Evolutionary conservation across 2,329 filamentous ascomycete species (phyloP).

Genomic region (Mollisia scopiformis): DNA sequence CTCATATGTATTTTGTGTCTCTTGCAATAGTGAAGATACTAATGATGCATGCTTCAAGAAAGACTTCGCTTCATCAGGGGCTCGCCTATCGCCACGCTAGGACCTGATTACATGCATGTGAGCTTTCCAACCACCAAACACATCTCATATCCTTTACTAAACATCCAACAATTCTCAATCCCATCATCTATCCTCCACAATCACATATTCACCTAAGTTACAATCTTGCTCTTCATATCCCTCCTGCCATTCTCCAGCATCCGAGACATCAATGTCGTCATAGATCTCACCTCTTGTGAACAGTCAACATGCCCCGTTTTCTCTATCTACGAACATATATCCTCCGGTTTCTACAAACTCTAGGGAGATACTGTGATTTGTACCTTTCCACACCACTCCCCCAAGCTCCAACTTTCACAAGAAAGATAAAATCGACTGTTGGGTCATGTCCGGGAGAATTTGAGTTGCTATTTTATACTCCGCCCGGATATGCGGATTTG

Average conservation of each 20-base stretch:
- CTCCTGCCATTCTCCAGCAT: neutral
- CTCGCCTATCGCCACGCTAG: neutral
- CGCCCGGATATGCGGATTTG: conserved; percentile 10
- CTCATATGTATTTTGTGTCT: too few species aligned
- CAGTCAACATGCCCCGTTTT: conserved; percentile 17
- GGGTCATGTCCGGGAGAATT: conserved; percentile 18
- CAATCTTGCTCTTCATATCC: neutral
- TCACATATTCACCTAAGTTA: neutral
- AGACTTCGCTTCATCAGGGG: neutral
- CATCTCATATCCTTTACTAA: too few species aligned
- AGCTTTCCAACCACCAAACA: neutral
- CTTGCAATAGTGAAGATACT: too few species aligned
- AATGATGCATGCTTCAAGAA: too few species aligned
- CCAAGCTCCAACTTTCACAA: conserved; percentile 14
- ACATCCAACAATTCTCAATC: too few species aligned
- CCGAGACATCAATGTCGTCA: conserved; percentile 9
- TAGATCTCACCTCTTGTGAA: neutral
- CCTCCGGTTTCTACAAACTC: conserved; percentile 22
- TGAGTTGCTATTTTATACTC: conserved; percentile 24
- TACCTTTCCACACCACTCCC: conserved; percentile 24
- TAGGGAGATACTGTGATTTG: conserved; percentile 23
- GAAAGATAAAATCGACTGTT: conserved; percentile 15
- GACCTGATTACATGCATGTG: neutral
- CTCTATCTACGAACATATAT: conserved; percentile 12
- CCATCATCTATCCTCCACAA: neutral